Evolutionary conservation across 2,329 filamentous ascomycete species (phyloP).

Genomic region (Herpotrichia juniperi): DNA sequence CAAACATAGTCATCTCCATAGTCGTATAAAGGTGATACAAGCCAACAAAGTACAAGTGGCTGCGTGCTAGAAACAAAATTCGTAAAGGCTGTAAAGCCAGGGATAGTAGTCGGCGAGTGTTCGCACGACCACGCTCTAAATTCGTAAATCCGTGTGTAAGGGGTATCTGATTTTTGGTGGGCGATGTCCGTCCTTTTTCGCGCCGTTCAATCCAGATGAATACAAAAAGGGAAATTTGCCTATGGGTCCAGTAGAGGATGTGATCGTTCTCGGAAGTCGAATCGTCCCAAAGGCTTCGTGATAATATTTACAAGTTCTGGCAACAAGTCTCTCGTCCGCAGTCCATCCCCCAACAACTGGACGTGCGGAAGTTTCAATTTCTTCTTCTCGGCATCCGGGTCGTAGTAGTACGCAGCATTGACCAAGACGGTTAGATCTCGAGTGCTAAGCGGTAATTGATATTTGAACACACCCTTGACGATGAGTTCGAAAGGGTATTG

Average conservation of each 20-base stretch:
- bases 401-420: slow-evolving; percentile 45
- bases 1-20: background rate
- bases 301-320: slow-evolving; percentile 25
- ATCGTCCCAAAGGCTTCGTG: slow-evolving; percentile 33
- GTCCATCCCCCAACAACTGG: background rate
- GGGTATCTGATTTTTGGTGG: slow-evolving; percentile 42
- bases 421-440: slow-evolving; percentile 59
- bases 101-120: slow-evolving; percentile 11
- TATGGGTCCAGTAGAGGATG: slow-evolving; percentile 21
- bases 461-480: slow-evolving; percentile 87
- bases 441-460: slow-evolving; percentile 68
- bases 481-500: slow-evolving; percentile 94
- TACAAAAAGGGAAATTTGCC: slow-evolving; percentile 22
- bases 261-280: slow-evolving; percentile 29
- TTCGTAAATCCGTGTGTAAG: slow-evolving; percentile 44
- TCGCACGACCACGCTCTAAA: slow-evolving; percentile 36
- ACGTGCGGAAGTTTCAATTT: slow-evolving; percentile 23
- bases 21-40: slow-evolving; percentile 4
- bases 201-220: slow-evolving; percentile 20
- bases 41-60: slow-evolving; percentile 5
- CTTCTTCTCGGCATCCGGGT: slow-evolving; percentile 43
- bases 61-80: slow-evolving; percentile 19
- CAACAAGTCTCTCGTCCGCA: slow-evolving; percentile 6
- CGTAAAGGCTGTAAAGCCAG: slow-evolving; percentile 32
- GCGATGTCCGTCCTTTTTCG: slow-evolving; percentile 16